A percentile compares a stretch with the other conserved stretches of the same genome.
phyloP scores from a whole-genome alignment of 2,329 filamentous ascomycete genomes.

The Sphaerulina vaccinii region DNA sequence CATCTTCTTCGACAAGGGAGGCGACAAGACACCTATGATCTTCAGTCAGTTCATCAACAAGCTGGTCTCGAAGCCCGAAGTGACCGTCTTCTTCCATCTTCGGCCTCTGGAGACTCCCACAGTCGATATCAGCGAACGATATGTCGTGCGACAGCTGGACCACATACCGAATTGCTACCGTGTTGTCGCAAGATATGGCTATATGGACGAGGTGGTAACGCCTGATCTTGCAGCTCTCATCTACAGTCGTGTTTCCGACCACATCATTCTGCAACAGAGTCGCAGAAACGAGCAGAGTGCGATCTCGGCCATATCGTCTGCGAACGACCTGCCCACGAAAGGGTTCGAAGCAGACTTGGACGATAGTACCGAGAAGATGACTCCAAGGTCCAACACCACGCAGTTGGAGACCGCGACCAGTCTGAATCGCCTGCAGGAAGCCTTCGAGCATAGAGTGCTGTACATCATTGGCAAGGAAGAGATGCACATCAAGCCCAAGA shows the following conservation, averaged over 20 bases:
- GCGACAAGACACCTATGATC: conserved; percentile 42
- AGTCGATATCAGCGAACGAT: conserved; percentile 24
- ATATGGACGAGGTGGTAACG: conserved; percentile 28
- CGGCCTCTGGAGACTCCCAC: conserved; percentile 26
- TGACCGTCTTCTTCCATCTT: conserved; percentile 30
- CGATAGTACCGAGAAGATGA: not conserved
- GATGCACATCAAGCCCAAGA: conserved; percentile 23
- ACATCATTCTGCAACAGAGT: not conserved
- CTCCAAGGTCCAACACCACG: not conserved
- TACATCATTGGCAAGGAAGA: conserved; percentile 33
- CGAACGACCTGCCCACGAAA: not conserved
- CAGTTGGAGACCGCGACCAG: conserved; percentile 6
- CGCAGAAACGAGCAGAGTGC: not conserved
- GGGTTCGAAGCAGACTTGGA: not conserved
- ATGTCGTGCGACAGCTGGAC: conserved; percentile 7
- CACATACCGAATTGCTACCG: conserved; percentile 24
- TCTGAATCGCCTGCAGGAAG: conserved; percentile 17
- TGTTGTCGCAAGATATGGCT: conserved; percentile 29
- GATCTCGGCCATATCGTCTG: conserved; percentile 22
- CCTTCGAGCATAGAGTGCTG: conserved; percentile 24
- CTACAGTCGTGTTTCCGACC: conserved; percentile 8
- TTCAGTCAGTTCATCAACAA: conserved; percentile 30
- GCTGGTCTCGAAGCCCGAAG: conserved; percentile 27
- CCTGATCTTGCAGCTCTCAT: conserved; percentile 27
- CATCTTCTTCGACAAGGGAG: conserved; percentile 76